Evolutionary conservation across 2,329 filamentous ascomycete species (phyloP).

Genomic region (Sclerotinia subarctica): DNA sequence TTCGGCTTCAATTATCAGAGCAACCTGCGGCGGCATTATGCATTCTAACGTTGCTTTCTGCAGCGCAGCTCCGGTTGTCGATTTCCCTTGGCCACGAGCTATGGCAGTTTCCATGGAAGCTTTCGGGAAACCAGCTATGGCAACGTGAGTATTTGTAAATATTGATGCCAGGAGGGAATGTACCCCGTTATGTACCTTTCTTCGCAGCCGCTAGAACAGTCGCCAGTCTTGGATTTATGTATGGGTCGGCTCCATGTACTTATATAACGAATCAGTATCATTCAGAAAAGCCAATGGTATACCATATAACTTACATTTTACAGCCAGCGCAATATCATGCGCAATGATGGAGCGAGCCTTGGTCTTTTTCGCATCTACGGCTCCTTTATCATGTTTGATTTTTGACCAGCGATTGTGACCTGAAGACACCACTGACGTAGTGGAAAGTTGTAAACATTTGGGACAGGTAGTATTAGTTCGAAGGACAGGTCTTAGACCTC

Average conservation of each 20-base stretch:
- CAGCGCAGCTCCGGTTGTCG: slow-evolving; percentile 69
- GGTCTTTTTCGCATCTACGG: slow-evolving; percentile 77
- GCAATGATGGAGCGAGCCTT: slow-evolving; percentile 64
- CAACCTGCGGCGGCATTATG: slow-evolving; percentile 68
- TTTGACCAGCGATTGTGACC: slow-evolving; percentile 95
- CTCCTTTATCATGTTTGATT: slow-evolving; percentile 92
- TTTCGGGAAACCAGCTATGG: slow-evolving; percentile 72
- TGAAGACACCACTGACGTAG: slow-evolving; percentile 47
- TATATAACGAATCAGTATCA: slow-evolving; percentile 38
- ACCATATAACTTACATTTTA: slow-evolving; percentile 57
- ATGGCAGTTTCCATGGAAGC: slow-evolving; percentile 79
- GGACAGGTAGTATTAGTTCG: slow-evolving; percentile 28
- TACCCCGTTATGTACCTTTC: slow-evolving; percentile 53
- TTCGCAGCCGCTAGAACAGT: slow-evolving; percentile 73
- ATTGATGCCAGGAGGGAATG: slow-evolving; percentile 25
- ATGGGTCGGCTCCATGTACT: slow-evolving; percentile 72
- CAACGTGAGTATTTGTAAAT: slow-evolving; percentile 27
- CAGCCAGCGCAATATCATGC: slow-evolving; percentile 70
- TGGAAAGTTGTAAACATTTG: slow-evolving; percentile 43
- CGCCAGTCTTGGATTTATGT: slow-evolving; percentile 72
- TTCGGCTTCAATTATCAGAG: slow-evolving; percentile 79
- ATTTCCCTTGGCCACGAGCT: slow-evolving; percentile 82
- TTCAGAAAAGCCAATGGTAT: slow-evolving; percentile 16
- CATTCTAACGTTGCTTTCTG: slow-evolving; percentile 76
- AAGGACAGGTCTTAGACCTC: slow-evolving; percentile 29